A percentile compares a stretch with the other conserved stretches of the same genome.
Conservation (phyloP, 2,329 filamentous ascomycete genomes). For the Fusarium verticillioides region DNA sequence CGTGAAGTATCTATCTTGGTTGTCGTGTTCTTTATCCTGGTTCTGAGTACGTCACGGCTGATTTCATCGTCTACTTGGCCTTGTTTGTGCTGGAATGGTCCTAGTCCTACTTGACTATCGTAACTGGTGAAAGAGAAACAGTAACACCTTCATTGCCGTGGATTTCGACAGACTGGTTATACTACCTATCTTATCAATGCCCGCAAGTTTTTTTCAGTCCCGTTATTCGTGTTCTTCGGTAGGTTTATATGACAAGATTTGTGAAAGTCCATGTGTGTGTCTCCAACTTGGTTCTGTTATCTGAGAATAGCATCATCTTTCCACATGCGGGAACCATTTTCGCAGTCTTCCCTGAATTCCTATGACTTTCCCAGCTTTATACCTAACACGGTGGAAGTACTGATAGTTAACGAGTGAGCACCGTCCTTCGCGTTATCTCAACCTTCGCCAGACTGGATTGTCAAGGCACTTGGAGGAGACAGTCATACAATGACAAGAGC, state of each 20-base stretch:
- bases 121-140: background rate
- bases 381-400: background rate
- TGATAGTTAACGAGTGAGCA: background rate
- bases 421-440: background rate
- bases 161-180: background rate
- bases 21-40: background rate
- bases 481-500: background rate
- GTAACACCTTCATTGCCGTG: background rate
- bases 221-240: background rate
- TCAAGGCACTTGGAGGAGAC: background rate
- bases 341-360: background rate
- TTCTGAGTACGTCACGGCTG: background rate
- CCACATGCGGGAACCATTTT: background rate
- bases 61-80: background rate
- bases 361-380: background rate
- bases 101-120: background rate
- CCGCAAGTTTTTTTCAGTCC: background rate
- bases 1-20: background rate
- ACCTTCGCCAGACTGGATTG: background rate
- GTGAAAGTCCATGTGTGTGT: background rate
- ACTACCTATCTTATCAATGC: background rate
- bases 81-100: background rate
- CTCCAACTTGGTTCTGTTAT: background rate
- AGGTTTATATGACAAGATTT: background rate
- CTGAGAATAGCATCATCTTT: background rate